Base-by-base conservation (phyloP, 345 rosid species). In the Nasturtium officinale region DNA sequence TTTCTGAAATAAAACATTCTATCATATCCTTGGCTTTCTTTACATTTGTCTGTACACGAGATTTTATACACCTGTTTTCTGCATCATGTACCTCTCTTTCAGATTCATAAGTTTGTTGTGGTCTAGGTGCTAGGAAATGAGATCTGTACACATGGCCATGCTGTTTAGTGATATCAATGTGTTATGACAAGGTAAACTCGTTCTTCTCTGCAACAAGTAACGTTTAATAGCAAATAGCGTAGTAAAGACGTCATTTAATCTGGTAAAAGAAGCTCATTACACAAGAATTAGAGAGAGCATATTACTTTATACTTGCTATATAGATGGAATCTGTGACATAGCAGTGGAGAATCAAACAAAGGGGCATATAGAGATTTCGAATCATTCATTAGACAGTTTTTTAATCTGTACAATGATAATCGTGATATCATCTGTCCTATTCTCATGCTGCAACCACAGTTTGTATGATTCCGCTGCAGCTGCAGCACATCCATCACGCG, bases 381-480 rank as follows among this genome's bases (percentile, higher is more conserved):
- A 32, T 57, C 64, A 61, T 43, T 85, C 96, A 78, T 80, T 77
- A 78, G 79, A 76, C 52, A 86, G 78, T 79, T 82, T 87, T 78
- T 90, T 91, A 35, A 95, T 82, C 72, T 90, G 91, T 61, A 85
- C 99, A 80, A 92, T 83, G 73, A 92, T 87, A 74, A 95, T 83
- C 26, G 99, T 92, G 61, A 95, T 95, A 85, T 95, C 99, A 86
- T 95, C 99, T 20, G 98, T 95, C 61, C 98, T 92, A 74, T 78
- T 89, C 80, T 87, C 99, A 65, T 86, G 77, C 67, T 87, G 87
- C 86, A 95, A 79, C 99, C 99, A 95, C 37, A 79, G 72, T 83
- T 86, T 92, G 82, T 92, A 92, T 7, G 99, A 90, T 71, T 96
- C 94, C 73, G 96, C 98, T 29, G 96, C 86, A 67, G 91, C 89